phyloP scores from a whole-genome alignment of 2,329 filamentous ascomycete species.

The Parafenestella ontariensis region DNA sequence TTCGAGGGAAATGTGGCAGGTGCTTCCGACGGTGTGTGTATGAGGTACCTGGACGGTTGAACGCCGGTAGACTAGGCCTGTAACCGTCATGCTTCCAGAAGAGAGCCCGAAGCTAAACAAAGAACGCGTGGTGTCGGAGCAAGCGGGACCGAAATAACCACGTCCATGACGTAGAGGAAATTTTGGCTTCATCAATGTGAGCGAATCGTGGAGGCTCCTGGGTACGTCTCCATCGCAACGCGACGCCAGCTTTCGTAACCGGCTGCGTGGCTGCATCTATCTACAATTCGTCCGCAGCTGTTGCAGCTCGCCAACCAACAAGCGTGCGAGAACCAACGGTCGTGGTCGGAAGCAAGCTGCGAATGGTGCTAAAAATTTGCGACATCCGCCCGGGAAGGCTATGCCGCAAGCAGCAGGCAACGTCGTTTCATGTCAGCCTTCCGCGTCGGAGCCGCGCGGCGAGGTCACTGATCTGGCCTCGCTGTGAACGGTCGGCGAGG shows the following conservation, averaged over 20 bases:
- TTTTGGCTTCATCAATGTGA: background rate
- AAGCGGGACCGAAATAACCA: background rate
- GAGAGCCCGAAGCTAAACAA: background rate
- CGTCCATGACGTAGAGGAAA: background rate
- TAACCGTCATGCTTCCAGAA: background rate
- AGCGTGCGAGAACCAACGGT: background rate
- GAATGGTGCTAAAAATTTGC: slow-evolving; percentile 20
- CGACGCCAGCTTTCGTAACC: background rate
- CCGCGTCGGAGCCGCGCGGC: slow-evolving; percentile 23
- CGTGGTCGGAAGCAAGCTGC: background rate
- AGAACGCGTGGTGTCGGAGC: background rate
- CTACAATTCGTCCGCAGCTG: background rate
- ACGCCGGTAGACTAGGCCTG: background rate
- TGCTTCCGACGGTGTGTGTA: background rate
- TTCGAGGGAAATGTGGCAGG: background rate
- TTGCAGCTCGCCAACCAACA: slow-evolving; percentile 4
- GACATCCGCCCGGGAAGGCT: slow-evolving; percentile 22
- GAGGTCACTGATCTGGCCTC: slow-evolving; percentile 3
- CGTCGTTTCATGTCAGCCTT: slow-evolving; percentile 27
- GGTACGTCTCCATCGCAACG: background rate
- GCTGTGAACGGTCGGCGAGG: background rate
- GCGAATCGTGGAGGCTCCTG: background rate
- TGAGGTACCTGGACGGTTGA: background rate
- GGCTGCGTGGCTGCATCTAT: background rate
- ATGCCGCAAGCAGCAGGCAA: slow-evolving; percentile 12